A percentile compares a stretch with the other conserved stretches of the same genome.
phyloP scores from a whole-genome alignment of 140 eudicot species.

The Bidens hawaiensis region DNA sequence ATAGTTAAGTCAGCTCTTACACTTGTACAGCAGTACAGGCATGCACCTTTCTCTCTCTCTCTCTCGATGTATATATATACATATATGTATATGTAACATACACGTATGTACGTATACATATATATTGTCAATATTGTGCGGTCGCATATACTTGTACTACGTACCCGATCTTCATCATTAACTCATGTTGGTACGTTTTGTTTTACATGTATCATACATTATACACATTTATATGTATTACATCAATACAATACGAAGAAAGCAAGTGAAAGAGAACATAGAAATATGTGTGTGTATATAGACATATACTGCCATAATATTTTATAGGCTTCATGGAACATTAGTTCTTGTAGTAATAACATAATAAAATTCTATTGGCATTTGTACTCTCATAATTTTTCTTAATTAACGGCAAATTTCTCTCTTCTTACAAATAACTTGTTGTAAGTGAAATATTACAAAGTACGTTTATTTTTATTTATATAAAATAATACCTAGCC shows the following conservation, averaged over 20 bases:
- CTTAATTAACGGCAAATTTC: neutral
- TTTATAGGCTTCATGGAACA: neutral
- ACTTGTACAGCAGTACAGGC: slow-evolving; percentile 18
- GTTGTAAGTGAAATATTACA: too few species aligned
- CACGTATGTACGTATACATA: neutral
- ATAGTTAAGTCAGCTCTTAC: slow-evolving; percentile 36
- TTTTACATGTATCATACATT: slow-evolving; percentile 15
- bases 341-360: neutral
- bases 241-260: neutral
- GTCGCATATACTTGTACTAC: slow-evolving; percentile 13
- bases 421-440: too few species aligned
- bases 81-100: neutral
- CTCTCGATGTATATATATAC: neutral
- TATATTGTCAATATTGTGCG: slow-evolving; percentile 26
- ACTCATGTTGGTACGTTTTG: slow-evolving; percentile 30
- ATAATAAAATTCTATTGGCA: neutral
- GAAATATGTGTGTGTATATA: neutral
- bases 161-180: slow-evolving; percentile 26
- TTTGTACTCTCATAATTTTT: neutral
- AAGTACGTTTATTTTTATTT: too few species aligned
- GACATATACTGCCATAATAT: neutral
- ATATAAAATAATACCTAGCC: too few species aligned
- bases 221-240: slow-evolving; percentile 1
- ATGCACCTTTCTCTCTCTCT: neutral
- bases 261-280: neutral